A percentile compares a stretch with the other conserved stretches of the same genome.
These are phyloP conservation scores for Pseudonitzschia multiseries DNA, from an alignment of 108 stramenopile species.

Conservation along the genomic window DNA sequence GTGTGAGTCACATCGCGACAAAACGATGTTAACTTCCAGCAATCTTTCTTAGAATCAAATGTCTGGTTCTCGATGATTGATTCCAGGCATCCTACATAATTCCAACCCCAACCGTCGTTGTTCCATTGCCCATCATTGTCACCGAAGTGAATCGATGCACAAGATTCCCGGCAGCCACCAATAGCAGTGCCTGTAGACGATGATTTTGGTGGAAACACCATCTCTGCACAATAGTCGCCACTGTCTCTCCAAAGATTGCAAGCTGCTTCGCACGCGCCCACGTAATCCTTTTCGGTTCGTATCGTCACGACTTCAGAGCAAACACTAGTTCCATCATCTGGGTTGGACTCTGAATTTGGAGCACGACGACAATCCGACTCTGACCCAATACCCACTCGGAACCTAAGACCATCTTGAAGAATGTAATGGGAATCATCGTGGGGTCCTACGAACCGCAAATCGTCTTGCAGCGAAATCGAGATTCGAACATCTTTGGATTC, in stretches of 20 bases:
- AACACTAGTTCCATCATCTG: slow-evolving; percentile 11
- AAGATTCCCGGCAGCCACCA: slow-evolving; percentile 35
- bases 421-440: slow-evolving; percentile 58
- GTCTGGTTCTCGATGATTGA: slow-evolving; percentile 37
- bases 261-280: slow-evolving; percentile 52
- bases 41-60: slow-evolving; percentile 21
- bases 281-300: slow-evolving; percentile 34
- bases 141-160: slow-evolving; percentile 23
- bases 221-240: slow-evolving; percentile 14
- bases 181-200: neutral
- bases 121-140: neutral
- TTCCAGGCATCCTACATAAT: slow-evolving; percentile 64
- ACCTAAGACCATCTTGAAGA: slow-evolving; percentile 40
- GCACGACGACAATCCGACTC: slow-evolving; percentile 43
- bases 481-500: slow-evolving; percentile 26
- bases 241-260: slow-evolving; percentile 47
- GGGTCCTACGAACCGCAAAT: slow-evolving; percentile 52
- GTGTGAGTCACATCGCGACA: slow-evolving; percentile 52
- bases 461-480: slow-evolving; percentile 31
- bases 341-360: neutral
- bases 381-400: slow-evolving; percentile 51
- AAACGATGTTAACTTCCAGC: slow-evolving; percentile 51
- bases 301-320: slow-evolving; percentile 36
- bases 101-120: slow-evolving; percentile 69
- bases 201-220: slow-evolving; percentile 5